Evolutionary conservation across 257 asterid species (phyloP), one percentile per base, ranked within the genome.

Genomic region (Jaltomata sinuosa): DNA sequence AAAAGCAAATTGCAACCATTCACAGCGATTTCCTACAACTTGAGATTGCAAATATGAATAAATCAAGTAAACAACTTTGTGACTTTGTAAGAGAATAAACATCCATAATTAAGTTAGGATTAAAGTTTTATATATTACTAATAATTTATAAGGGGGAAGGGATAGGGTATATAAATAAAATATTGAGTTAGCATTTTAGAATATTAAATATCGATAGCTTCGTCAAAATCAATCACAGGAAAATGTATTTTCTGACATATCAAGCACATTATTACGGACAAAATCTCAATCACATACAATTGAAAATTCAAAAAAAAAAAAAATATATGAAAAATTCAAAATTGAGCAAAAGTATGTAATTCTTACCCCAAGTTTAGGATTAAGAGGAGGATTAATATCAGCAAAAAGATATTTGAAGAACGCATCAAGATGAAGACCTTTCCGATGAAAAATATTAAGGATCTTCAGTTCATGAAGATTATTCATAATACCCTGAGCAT

Each of bases 321-420:
- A 31, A 29, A 7, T n/a, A n/a, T n/a, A n/a, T 16, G 3, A 19
- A 8, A 31, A 8, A 1, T 4, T 5, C 4, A 65, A 67, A 67
- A 8, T 67, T 27, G 9, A 25, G 40, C n/a, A 76, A 31, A 34
- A 76, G 80, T 67, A 67, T 52, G 8, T 52, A 52, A 61, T 11
- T 74, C 81, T 88, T 89, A 94, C 97, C 94, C 90, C 87, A 18
- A 78, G 87, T 27, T 88, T 87, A 18, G 92, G 86, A 83, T 91
- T 69, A 34, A 89, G 81, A 29, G 98, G 96, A 84, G 94, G 92
- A 86, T 94, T 94, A 38, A 38, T 79, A 84, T 92, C 93, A 57
- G 89, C 92, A 52, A 93, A 84, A 81, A 94, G 87, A 84, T 89
- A 93, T 85, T 87, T 88, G 36, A 94, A 92, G 79, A 94, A 92